Evolutionary conservation across 2,329 filamentous ascomycete genomes (phyloP), one percentile per base, ranked within the genome.

Genomic region (Camillea tinctor): DNA sequence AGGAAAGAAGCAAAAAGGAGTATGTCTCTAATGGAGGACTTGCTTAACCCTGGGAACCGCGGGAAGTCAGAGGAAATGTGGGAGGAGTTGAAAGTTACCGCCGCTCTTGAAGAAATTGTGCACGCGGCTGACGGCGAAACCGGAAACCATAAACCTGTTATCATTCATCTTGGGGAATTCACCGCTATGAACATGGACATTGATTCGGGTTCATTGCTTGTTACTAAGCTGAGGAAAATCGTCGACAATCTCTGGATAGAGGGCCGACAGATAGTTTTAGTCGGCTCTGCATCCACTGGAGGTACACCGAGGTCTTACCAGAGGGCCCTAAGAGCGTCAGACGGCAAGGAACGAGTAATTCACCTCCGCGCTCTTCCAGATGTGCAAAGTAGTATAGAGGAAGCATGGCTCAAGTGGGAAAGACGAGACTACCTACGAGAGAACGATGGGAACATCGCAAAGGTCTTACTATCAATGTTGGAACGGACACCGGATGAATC

Each of bases 81-180:
- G 84, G 84, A 86, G 52, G 84, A 84, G 36, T 75, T 88, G 44
- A 89, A 89, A 71, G 76, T 87, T 60, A 81, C 81, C 56, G 79
- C 82, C 30, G 79, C 83, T 6, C 67, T 90, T 50, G 84, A 87
- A 52, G 78, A 82, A 52, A 74, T 90, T n/a, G 74, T 88, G 23
- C 74, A 76, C 51, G 78, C 81, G 2, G 78, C 80, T 3, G 75
- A 81, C 23, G 64, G 73, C 20, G 66, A 73, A 5, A 62, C 65
- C 24, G 52, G 65, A 6, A 68, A 71, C 67, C 71, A 68, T 71
- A 80, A 73, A 21, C 81, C 81, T 22, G 81, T 93, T 7, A 88
- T 98, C 60, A 80, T 96, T 48, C 92, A 92, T 67, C 78, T 97
- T 13, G 86, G 90, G 71, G 92, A 98, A 72, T 90, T 92, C 69